Percentiles rank a stretch among this genome's conserved stretches.
Evolutionary conservation across 75 land plant genomes (phyloP).

Genomic region (Cupressus sempervirens): DNA sequence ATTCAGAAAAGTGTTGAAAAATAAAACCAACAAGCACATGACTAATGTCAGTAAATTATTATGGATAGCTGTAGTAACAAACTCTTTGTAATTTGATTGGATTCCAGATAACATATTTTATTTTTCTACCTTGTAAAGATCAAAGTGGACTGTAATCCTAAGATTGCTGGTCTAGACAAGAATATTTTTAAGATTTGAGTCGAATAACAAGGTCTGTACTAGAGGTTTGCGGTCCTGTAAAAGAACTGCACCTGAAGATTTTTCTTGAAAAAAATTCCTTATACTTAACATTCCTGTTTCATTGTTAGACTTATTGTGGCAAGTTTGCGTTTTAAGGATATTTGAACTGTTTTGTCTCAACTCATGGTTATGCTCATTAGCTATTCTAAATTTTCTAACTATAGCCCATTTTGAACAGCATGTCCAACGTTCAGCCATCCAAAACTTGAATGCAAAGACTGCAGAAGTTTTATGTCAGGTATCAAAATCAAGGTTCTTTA

Average conservation of each 20-base stretch:
- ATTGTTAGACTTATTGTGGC: background rate
- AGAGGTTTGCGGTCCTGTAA: background rate
- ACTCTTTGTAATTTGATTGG: background rate
- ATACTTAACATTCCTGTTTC: background rate
- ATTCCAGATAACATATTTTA: background rate
- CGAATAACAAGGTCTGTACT: background rate
- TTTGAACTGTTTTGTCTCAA: background rate
- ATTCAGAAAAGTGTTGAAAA: background rate
- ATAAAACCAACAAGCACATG: background rate
- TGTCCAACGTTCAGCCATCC: conserved; percentile 64
- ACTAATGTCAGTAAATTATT: background rate
- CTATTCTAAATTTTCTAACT: background rate
- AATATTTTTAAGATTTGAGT: background rate
- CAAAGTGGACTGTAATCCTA: background rate
- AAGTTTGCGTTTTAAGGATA: background rate
- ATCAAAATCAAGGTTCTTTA: background rate
- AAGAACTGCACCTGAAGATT: background rate
- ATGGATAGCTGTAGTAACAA: background rate
- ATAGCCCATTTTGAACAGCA: conserved; percentile 43
- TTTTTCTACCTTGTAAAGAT: background rate
- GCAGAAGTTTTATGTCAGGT: conserved; percentile 97
- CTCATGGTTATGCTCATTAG: background rate
- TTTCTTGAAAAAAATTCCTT: background rate
- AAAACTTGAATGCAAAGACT: conserved; percentile 63
- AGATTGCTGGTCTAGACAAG: background rate